Percentiles rank a stretch among this genome's conserved stretches.
Evolutionary conservation across 805 yeast genomes (phyloP).

Genomic region (Lachancea nothofagi): DNA sequence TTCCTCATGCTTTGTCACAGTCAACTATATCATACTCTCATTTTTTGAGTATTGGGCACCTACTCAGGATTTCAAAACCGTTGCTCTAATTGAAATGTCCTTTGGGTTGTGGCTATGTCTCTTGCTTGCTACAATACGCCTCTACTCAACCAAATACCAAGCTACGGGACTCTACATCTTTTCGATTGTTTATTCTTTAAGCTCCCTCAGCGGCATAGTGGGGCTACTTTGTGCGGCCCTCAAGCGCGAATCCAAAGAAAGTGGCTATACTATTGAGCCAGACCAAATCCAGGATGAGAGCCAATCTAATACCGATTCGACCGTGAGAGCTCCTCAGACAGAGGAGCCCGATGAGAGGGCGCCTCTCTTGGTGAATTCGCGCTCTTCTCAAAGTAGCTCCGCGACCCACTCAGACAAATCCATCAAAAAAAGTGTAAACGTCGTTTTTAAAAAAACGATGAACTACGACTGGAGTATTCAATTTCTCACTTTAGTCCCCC

Average conservation of each 20-base stretch:
- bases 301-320: slow-evolving; percentile 1
- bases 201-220: slow-evolving; percentile 42
- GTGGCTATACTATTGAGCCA: background rate
- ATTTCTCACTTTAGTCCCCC: slow-evolving; percentile 61
- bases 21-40: slow-evolving; percentile 52
- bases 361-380: slow-evolving; percentile 27
- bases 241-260: background rate
- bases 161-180: slow-evolving; percentile 47
- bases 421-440: background rate
- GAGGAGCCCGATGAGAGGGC: slow-evolving; percentile 28
- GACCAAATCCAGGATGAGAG: background rate
- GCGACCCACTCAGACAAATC: slow-evolving; percentile 5
- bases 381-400: slow-evolving; percentile 14
- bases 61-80: slow-evolving; percentile 54
- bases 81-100: slow-evolving; percentile 50
- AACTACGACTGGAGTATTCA: slow-evolving; percentile 82
- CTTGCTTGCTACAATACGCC: slow-evolving; percentile 44
- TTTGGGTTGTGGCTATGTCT: slow-evolving; percentile 53
- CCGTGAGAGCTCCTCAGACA: background rate
- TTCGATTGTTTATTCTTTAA: slow-evolving; percentile 42
- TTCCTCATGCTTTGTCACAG: slow-evolving; percentile 43
- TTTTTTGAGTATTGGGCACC: slow-evolving; percentile 37
- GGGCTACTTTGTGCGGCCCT: slow-evolving; percentile 37
- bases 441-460: slow-evolving; percentile 32
- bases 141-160: slow-evolving; percentile 41